Evolutionary conservation across 2,329 filamentous ascomycete species (phyloP).

Genomic region (Calonectria henricotiae): DNA sequence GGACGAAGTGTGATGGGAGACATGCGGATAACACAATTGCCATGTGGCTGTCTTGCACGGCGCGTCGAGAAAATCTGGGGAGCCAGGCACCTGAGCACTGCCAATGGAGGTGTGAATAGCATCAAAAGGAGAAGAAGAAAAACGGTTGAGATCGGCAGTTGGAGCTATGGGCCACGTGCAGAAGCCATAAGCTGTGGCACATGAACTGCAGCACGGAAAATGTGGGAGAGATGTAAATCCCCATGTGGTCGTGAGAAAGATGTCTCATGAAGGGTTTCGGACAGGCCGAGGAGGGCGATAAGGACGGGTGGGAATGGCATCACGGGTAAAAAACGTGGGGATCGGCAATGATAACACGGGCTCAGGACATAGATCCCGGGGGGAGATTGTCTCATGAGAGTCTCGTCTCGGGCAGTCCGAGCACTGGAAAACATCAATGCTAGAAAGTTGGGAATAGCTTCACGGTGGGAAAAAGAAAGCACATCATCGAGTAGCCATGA

Average conservation of each 20-base stretch:
- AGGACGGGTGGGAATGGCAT: conserved; percentile 22
- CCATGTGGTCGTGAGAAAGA: conserved; percentile 3
- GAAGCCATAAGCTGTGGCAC: conserved; percentile 1
- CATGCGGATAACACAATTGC: conserved; percentile 11
- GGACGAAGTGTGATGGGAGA: neutral
- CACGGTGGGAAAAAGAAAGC: conserved; percentile 9
- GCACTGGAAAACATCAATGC: neutral
- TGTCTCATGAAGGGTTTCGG: conserved; percentile 31
- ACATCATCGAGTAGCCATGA: neutral
- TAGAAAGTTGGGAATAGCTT: conserved; percentile 5
- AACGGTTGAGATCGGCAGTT: neutral
- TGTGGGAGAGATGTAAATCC: conserved; percentile 9
- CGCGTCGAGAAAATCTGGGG: conserved; percentile 6
- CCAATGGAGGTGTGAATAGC: conserved; percentile 7
- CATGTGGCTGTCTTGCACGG: conserved; percentile 20
- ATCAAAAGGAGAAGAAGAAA: conserved; percentile 13
- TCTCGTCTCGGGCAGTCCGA: conserved; percentile 20
- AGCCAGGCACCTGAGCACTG: neutral
- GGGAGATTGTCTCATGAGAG: conserved; percentile 8
- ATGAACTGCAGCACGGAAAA: neutral
- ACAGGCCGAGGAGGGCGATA: conserved; percentile 15
- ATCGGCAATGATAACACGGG: neutral
- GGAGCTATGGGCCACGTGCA: conserved; percentile 10
- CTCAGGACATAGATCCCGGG: conserved; percentile 1
- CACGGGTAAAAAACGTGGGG: conserved; percentile 17